phyloP scores from a whole-genome alignment of 1,139 yeast species.

The Saccharomycopsis hybrid region DNA sequence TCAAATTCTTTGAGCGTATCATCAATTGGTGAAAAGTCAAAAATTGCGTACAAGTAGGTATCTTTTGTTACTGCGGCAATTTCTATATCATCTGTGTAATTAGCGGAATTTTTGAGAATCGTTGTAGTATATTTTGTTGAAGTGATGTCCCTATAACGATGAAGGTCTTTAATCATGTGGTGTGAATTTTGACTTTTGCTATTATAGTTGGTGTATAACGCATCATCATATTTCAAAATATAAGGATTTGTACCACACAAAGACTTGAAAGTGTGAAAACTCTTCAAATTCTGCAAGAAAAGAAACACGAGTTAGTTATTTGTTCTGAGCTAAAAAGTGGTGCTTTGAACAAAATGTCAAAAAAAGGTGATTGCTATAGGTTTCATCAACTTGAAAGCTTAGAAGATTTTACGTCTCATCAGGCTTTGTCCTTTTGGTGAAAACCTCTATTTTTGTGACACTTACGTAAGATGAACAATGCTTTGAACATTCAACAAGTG shows the following conservation, averaged over 20 bases:
- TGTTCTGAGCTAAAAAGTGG: too few relatives aligned
- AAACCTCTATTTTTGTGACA: too few relatives aligned
- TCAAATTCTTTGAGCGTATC: conserved; percentile 5
- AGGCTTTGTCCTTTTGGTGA: too few relatives aligned
- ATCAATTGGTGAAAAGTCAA: background rate
- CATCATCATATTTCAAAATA: conserved; percentile 5
- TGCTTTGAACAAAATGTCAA: too few relatives aligned
- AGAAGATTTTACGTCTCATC: too few relatives aligned
- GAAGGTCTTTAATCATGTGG: conserved; percentile 4
- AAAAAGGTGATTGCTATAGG: too few relatives aligned
- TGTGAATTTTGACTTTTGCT: background rate
- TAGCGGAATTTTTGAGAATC: too few relatives aligned
- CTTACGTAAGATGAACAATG: conserved; percentile 8
- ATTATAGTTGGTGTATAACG: conserved; percentile 1
- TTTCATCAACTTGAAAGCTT: too few relatives aligned
- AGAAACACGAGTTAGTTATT: too few relatives aligned
- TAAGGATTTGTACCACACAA: conserved; percentile 12
- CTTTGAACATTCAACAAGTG: conserved; percentile 14
- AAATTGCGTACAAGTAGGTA: background rate
- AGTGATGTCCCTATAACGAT: conserved; percentile 1
- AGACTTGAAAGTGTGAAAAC: conserved; percentile 7
- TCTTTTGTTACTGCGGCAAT: background rate
- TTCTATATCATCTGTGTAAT: background rate
- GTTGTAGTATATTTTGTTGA: background rate
- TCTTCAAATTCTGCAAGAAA: conserved; percentile 6